Evolutionary conservation across 352 stramenopile genomes (phyloP), one percentile per base, ranked within the genome.

Genomic region (Elongisporangium senticosum): DNA sequence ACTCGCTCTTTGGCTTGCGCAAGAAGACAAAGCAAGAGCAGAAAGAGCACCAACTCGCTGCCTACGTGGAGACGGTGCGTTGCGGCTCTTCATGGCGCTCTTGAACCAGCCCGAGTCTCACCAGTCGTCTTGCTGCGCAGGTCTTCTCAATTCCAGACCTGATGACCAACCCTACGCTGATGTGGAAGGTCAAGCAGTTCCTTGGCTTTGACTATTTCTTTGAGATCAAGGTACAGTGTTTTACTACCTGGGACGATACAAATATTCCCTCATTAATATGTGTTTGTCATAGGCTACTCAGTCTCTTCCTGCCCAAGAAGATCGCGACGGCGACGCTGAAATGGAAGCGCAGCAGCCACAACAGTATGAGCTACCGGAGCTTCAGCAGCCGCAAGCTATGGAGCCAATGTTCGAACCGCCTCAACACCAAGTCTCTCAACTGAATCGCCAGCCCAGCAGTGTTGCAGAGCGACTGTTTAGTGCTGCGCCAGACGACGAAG

Each of bases 171-270:
- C 59, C 71, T 33, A 39, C 55, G 4, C 55, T 84, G 33, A 57
- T 79, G 4, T 53, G 52, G 28, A 82, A 83, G 63, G 60, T 82
- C 39, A 84, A 77, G 26, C 64, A 63, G 7, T 90, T 90, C 40
- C 62, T 93, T 11, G 74, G 67, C 1, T 93, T 90, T 22, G 63
- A 90, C 54, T 66, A 60, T 0, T 90, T 87, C 64, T 89, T 90
- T 43, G 78, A 87, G 52, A 79, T 88, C 24, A 68, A 76, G 47
- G 33, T 43, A 43, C 33, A 43, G 33, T 5, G 11, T 10, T 43
- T 43, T 15, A 4, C 33, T 43, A 10, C 4, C 17, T 7, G 6
- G 33, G 4, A 10, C 4, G 10, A 43, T 43, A 10, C 1, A 43
- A 43, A 15, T 10, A 17, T 5, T 26, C 33, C 33, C 3, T 43